These are phyloP conservation scores for Coemansia sp. DNA, from an alignment of 192 early-diverging fungal species.

Conservation along the genomic window DNA sequence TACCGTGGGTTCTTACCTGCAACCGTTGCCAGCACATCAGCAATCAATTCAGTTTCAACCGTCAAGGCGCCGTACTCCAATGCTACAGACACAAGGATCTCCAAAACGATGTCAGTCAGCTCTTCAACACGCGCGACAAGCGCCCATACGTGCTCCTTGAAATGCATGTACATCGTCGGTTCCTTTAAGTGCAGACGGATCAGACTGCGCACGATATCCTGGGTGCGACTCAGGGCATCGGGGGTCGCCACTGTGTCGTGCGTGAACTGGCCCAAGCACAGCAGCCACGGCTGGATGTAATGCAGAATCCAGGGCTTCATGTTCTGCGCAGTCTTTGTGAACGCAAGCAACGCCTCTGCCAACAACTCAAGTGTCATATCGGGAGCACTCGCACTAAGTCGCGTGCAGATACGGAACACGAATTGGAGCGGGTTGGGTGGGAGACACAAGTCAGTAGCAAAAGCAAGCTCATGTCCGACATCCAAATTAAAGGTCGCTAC, in stretches of 20 bases:
- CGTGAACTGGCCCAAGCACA: slow-evolving; percentile 69
- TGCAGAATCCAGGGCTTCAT: slow-evolving; percentile 81
- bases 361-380: slow-evolving; percentile 89
- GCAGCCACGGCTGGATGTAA: slow-evolving; percentile 89
- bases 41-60: slow-evolving; percentile 77
- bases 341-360: slow-evolving; percentile 79
- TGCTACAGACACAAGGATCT: slow-evolving; percentile 77
- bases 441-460: slow-evolving; percentile 80
- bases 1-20: slow-evolving; percentile 73
- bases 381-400: slow-evolving; percentile 71
- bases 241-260: slow-evolving; percentile 43
- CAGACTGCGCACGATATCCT: slow-evolving; percentile 75
- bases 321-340: slow-evolving; percentile 70
- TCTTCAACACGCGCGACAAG: slow-evolving; percentile 76
- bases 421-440: slow-evolving; percentile 89
- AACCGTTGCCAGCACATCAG: slow-evolving; percentile 82
- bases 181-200: slow-evolving; percentile 83
- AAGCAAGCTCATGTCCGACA: slow-evolving; percentile 75
- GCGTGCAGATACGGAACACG: slow-evolving; percentile 77
- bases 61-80: slow-evolving; percentile 79
- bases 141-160: slow-evolving; percentile 86
- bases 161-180: slow-evolving; percentile 77
- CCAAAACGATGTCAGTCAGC: slow-evolving; percentile 77
- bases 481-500: slow-evolving; percentile 81
- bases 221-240: slow-evolving; percentile 56